Conservation (phyloP, 164 flowering plant species). For the Umbilicus rupestris region DNA sequence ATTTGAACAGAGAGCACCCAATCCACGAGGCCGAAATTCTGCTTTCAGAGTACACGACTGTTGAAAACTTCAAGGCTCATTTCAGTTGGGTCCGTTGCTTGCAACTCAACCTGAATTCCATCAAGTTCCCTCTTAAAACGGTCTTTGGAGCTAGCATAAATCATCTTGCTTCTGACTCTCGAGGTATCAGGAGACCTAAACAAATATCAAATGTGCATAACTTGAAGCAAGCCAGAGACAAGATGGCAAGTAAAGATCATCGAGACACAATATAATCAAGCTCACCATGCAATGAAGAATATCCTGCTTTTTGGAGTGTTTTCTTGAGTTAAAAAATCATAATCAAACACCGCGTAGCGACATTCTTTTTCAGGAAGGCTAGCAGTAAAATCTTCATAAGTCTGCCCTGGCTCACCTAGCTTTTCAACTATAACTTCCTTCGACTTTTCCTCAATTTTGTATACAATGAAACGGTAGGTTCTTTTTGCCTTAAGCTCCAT, state of each 20-base stretch:
- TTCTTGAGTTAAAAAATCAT: constrained; percentile 24
- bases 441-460: constrained; percentile 27
- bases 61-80: constrained; percentile 34
- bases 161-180: constrained; percentile 38
- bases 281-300: constrained; percentile 21
- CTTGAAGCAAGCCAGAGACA: not conserved
- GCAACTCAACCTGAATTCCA: constrained; percentile 40
- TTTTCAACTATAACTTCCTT: constrained; percentile 29
- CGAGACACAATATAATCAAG: not conserved
- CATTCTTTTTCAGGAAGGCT: constrained; percentile 34
- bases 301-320: constrained; percentile 13
- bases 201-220: not conserved
- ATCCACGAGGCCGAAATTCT: not conserved
- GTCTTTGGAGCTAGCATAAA: constrained; percentile 42
- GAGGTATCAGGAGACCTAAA: constrained; percentile 27
- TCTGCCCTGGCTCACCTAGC: constrained; percentile 26
- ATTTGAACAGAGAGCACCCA: not conserved
- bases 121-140: constrained; percentile 15
- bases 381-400: constrained; percentile 32
- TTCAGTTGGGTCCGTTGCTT: constrained; percentile 45
- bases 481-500: constrained; percentile 28
- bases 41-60: not conserved
- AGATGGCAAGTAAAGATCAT: not conserved
- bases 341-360: constrained; percentile 34
- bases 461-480: constrained; percentile 24